phyloP scores from a whole-genome alignment of 225 moss, liverwort and hornwort genomes.

The Lunularia cruciata region DNA sequence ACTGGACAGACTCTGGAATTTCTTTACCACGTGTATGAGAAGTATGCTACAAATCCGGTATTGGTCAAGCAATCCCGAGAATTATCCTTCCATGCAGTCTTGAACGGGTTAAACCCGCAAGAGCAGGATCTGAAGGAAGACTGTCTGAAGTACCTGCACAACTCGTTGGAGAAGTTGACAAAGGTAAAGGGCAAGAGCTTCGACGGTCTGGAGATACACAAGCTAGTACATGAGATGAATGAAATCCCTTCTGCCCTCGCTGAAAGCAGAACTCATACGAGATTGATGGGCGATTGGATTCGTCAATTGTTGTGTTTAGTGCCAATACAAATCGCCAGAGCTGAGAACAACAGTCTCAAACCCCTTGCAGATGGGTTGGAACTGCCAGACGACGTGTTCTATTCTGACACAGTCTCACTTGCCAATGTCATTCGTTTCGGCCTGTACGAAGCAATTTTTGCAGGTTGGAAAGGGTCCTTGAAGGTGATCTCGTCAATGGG shows the following conservation, averaged over 20 bases:
- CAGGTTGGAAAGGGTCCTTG: constrained; percentile 49
- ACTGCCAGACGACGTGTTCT: constrained; percentile 41
- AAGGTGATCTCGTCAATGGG: constrained; percentile 71
- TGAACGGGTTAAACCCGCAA: neutral
- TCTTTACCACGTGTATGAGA: constrained; percentile 55
- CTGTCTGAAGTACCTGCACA: constrained; percentile 32
- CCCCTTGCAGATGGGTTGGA: constrained; percentile 61
- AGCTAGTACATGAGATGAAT: neutral
- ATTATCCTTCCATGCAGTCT: constrained; percentile 12
- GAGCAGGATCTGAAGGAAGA: constrained; percentile 13
- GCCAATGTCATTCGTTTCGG: constrained; percentile 48
- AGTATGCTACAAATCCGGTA: constrained; percentile 54
- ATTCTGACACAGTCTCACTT: constrained; percentile 50
- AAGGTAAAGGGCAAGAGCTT: constrained; percentile 58
- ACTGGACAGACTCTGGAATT: constrained; percentile 48
- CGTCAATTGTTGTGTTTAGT: constrained; percentile 50
- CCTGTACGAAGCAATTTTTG: constrained; percentile 49
- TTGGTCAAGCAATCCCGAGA: neutral
- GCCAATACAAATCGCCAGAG: constrained; percentile 59
- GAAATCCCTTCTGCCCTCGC: neutral
- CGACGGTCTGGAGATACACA: constrained; percentile 1
- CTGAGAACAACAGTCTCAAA: constrained; percentile 56
- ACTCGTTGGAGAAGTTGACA: constrained; percentile 35
- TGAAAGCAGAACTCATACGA: neutral
- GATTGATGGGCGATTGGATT: constrained; percentile 47